phyloP scores from a whole-genome alignment of 2,329 filamentous ascomycete genomes.

The Pezicula neosporulosa region DNA sequence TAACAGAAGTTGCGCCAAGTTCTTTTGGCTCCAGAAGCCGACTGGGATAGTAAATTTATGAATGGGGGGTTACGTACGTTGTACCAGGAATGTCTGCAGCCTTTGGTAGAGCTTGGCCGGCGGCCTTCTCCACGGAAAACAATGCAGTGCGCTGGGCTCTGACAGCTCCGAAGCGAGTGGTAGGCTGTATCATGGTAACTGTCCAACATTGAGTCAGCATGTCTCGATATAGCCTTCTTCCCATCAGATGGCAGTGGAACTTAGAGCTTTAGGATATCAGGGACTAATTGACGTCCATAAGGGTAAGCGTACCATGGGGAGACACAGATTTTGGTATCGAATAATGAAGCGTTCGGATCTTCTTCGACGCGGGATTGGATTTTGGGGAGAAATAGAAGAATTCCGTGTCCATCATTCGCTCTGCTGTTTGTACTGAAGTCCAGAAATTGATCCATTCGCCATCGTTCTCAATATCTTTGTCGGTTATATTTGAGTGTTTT shows the following conservation, averaged over 20 bases:
- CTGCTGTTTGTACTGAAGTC: conserved; percentile 22
- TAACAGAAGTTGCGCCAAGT: too few relatives aligned
- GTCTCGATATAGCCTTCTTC: too few relatives aligned
- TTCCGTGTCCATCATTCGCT: conserved; percentile 24
- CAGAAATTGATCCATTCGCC: conserved; percentile 46
- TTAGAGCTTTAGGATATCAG: too few relatives aligned
- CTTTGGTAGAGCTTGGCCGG: conserved; percentile 16
- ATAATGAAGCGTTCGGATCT: conserved; percentile 46
- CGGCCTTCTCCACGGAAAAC: conserved; percentile 6
- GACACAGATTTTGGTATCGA: conserved; percentile 32
- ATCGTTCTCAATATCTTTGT: conserved; percentile 43
- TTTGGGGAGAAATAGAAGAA: conserved; percentile 32
- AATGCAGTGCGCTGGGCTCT: conserved; percentile 20
- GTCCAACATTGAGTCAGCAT: too few relatives aligned
- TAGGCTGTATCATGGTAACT: conserved; percentile 38
- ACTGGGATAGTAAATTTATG: too few relatives aligned
- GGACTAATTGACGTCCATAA: too few relatives aligned
- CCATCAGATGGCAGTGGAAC: too few relatives aligned
- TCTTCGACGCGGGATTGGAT: conserved; percentile 37
- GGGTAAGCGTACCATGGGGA: conserved; percentile 15
- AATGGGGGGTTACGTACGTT: neutral
- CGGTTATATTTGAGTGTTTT: conserved; percentile 43
- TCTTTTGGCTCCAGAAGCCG: too few relatives aligned
- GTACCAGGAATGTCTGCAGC: conserved; percentile 25
- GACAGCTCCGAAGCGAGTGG: conserved; percentile 45